A percentile compares a stretch with the other conserved stretches of the same genome.
Evolutionary conservation across 1,284 basidiomycete genomes (phyloP).

Genomic region (Wallemia ichthyophaga): DNA sequence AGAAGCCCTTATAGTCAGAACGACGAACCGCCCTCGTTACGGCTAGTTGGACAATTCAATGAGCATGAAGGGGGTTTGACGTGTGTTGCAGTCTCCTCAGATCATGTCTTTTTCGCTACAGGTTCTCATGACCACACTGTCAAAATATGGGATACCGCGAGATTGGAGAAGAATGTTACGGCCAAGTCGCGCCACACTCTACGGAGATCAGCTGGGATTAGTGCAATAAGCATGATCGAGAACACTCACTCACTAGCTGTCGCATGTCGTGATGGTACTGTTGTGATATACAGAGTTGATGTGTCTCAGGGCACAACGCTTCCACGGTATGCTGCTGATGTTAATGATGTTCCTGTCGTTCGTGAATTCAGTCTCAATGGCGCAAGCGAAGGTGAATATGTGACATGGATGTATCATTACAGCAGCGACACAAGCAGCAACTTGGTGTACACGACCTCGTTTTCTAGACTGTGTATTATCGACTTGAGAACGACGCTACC

Average conservation of each 20-base stretch:
- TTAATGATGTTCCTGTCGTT: neutral
- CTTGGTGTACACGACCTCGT: slow-evolving; percentile 55
- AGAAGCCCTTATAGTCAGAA: neutral
- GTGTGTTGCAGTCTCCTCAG: slow-evolving; percentile 58
- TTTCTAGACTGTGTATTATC: slow-evolving; percentile 41
- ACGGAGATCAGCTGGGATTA: slow-evolving; percentile 44
- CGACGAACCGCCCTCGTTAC: slow-evolving; percentile 23
- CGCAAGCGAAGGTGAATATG: slow-evolving; percentile 32
- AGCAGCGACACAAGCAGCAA: slow-evolving; percentile 13
- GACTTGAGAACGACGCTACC: slow-evolving; percentile 62
- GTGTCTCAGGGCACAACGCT: slow-evolving; percentile 26
- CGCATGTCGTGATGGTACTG: slow-evolving; percentile 51
- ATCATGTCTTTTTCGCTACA: slow-evolving; percentile 78
- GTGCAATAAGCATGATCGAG: slow-evolving; percentile 49
- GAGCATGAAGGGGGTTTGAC: slow-evolving; percentile 41
- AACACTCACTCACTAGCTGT: slow-evolving; percentile 64
- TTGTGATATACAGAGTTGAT: slow-evolving; percentile 55
- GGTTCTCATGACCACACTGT: slow-evolving; percentile 57
- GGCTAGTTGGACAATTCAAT: slow-evolving; percentile 50
- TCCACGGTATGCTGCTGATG: slow-evolving; percentile 33
- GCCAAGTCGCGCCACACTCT: slow-evolving; percentile 47
- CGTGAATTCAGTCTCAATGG: neutral
- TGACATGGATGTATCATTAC: slow-evolving; percentile 19
- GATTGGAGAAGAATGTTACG: slow-evolving; percentile 46
- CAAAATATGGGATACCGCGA: slow-evolving; percentile 52